phyloP scores from a whole-genome alignment of 2,329 filamentous ascomycete species.

The Colletotrichum sp. region DNA sequence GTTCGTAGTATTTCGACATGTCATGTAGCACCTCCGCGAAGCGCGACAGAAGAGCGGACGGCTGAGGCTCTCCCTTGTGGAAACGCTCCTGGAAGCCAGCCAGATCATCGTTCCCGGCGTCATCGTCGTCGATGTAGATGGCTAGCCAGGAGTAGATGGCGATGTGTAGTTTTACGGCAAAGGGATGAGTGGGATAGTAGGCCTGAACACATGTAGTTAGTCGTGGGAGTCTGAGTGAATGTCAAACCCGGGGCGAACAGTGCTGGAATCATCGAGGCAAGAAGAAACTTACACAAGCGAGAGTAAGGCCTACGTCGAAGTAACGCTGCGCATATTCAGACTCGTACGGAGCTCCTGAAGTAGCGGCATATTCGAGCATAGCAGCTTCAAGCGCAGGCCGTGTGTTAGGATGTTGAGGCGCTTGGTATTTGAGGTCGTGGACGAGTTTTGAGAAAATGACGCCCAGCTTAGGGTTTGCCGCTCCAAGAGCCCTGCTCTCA shows the following conservation, averaged over 20 bases:
- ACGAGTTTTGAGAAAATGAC: not conserved
- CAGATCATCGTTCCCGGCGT: not conserved
- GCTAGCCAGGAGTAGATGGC: not conserved
- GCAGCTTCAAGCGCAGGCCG: not conserved
- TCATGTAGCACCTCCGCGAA: not conserved
- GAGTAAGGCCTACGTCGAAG: not conserved
- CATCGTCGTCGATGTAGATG: not conserved
- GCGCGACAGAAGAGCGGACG: not conserved
- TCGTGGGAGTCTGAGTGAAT: too few relatives aligned
- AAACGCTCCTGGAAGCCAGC: not conserved
- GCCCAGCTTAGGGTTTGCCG: not conserved
- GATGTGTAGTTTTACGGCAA: not conserved
- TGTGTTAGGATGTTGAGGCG: not conserved
- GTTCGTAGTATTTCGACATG: not conserved
- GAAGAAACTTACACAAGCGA: not conserved
- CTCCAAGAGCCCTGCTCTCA: not conserved
- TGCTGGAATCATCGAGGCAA: too few relatives aligned
- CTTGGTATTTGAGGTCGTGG: not conserved
- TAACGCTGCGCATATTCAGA: not conserved
- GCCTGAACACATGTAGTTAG: not conserved
- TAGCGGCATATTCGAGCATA: not conserved
- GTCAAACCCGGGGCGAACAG: too few relatives aligned
- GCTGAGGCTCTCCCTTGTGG: not conserved
- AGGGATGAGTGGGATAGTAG: not conserved
- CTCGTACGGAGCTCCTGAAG: not conserved